Evolutionary conservation across 768 basidiomycete species (phyloP).

Genomic region (Polyporus arcularius): DNA sequence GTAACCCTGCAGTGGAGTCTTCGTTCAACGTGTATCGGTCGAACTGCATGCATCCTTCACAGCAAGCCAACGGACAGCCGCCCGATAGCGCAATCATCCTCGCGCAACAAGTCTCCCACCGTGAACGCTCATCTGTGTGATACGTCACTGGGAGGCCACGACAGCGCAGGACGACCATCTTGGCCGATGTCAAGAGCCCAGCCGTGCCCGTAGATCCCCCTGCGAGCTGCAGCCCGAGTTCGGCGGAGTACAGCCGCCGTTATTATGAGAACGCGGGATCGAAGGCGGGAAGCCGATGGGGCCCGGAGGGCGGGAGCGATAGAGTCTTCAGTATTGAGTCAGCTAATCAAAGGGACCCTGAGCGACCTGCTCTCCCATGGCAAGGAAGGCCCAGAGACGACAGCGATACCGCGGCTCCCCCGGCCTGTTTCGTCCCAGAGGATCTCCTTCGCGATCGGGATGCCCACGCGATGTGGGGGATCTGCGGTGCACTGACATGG

Average conservation of each 20-base stretch:
- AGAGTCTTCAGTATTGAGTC: background rate
- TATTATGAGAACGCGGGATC: too few species aligned
- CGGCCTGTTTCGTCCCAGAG: conserved; percentile 3
- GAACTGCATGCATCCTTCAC: too few species aligned
- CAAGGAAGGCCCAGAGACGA: conserved; percentile 4
- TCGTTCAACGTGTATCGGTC: background rate
- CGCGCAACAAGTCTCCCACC: background rate
- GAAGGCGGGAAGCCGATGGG: background rate
- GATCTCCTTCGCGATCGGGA: conserved; percentile 8
- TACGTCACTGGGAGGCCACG: too few species aligned
- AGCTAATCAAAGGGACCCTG: conserved; percentile 20
- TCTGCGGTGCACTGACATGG: conserved; percentile 9
- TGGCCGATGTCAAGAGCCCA: background rate
- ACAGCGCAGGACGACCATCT: background rate
- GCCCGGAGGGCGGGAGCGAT: background rate
- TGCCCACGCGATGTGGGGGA: conserved; percentile 13
- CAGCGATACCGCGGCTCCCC: background rate
- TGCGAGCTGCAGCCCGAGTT: background rate
- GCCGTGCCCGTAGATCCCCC: conserved; percentile 1
- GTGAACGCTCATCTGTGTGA: too few species aligned
- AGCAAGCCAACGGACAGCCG: background rate
- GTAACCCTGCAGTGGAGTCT: background rate
- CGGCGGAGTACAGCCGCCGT: too few species aligned
- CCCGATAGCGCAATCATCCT: conserved; percentile 11
- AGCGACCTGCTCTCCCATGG: conserved; percentile 7